Base-by-base conservation (phyloP, 306 rosid species). In the Corylus avellana region DNA sequence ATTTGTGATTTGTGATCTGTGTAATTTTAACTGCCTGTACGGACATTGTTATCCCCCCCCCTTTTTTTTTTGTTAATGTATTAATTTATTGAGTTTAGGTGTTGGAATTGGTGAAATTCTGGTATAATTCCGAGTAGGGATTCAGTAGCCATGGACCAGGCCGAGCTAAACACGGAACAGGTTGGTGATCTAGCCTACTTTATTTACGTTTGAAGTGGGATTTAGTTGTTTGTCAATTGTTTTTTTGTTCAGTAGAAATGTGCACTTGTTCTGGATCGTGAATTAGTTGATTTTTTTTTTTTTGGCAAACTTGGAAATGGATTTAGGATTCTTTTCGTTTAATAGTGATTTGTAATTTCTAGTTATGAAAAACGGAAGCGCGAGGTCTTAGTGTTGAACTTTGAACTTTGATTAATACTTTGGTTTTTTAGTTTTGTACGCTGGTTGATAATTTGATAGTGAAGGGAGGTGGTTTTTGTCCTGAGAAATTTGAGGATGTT, bases 81-180 rank as follows among this genome's bases (percentile, higher is more conserved):
- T 18, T 29, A n/a, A 0, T 29, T 42, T 77, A 42, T 4, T 70
- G 64, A 76, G 73, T 86, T 71, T 68, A 68, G 81, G 69, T 50
- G 13, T 67, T 61, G 48, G 17, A 50, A 76, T n/a, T 44, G 66
- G 78, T 61, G 77, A 70, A 71, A 22, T 72, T 82, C 73, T 54
- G 76, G 72, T 61, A 73, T 22, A 77, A 76, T 76, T 79, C 55
- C 70, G 35, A 29, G 39, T 73, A 73, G 82, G 76, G 77, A 67
- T 81, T 76, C 27, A 13, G 70, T 56, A 72, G 75, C 82, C 73
- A 91, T 89, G 89, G 95, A 95, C 80, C 96, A 88, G 20, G 94
- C 92, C 64, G 98, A 90, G 85, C 89, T 92, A 78, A 84, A 88
- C 91, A 80, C 91, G 42, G 98, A 95, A 71, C 94, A 92, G 97